Conservation (phyloP, 1,139 yeast species). For the Saccharomyces hybrid region DNA sequence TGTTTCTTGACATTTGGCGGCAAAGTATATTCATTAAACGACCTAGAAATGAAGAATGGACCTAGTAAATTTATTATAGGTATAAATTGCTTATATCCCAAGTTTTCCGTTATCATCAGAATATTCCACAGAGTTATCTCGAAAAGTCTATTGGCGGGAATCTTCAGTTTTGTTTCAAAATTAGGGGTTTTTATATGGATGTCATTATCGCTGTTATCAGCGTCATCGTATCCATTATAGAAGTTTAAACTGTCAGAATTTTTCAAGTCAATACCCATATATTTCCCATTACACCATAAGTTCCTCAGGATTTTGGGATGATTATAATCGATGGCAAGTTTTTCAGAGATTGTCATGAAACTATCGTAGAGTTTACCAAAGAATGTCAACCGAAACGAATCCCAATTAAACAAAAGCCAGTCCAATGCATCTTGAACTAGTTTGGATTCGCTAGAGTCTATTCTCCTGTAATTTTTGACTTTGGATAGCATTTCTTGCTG, state of each 20-base stretch:
- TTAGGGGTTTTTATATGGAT: constrained; percentile 19
- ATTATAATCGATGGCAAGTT: constrained; percentile 27
- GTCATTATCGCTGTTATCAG: constrained; percentile 11
- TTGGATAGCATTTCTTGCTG: constrained; percentile 23
- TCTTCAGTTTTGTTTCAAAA: constrained; percentile 16
- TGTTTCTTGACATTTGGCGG: constrained; percentile 28
- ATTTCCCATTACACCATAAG: constrained; percentile 30
- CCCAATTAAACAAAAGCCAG: constrained; percentile 25
- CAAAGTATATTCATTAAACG: constrained; percentile 29
- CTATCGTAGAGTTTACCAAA: constrained; percentile 30
- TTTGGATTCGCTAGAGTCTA: constrained; percentile 23
- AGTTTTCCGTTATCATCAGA: constrained; percentile 23
- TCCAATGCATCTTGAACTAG: constrained; percentile 21
- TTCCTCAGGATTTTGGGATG: constrained; percentile 31
- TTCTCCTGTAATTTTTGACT: constrained; percentile 20
- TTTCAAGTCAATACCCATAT: constrained; percentile 22
- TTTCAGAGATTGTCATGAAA: constrained; percentile 30
- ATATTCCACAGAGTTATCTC: constrained; percentile 25
- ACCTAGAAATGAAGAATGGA: constrained; percentile 32
- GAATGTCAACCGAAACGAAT: constrained; percentile 23
- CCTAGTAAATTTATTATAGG: constrained; percentile 25
- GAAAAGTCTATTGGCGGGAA: constrained; percentile 25
- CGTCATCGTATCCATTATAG: background rate
- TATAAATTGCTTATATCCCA: constrained; percentile 26
- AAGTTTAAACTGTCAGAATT: constrained; percentile 14